phyloP scores from a whole-genome alignment of 1,284 basidiomycete genomes.

The Boletellus deceptivus region DNA sequence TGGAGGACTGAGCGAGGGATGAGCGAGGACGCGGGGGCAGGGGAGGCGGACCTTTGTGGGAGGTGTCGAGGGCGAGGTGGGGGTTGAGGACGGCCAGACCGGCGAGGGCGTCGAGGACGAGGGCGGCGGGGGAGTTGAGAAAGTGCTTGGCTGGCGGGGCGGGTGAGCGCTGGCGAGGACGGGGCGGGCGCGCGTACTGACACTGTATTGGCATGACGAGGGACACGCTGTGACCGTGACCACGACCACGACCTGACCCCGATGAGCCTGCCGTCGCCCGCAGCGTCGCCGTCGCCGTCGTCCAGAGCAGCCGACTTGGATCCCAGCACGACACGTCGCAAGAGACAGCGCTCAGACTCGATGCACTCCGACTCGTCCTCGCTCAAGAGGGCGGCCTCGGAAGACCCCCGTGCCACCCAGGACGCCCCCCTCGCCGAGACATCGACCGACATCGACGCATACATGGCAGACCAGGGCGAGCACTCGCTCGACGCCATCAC shows the following conservation, averaged over 20 bases:
- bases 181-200: too few relatives aligned
- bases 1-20: conserved; percentile 53
- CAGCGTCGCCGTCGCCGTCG: conserved; percentile 30
- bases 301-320: conserved; percentile 26
- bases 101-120: conserved; percentile 75
- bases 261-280: conserved; percentile 35
- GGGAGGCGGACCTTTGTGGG: conserved; percentile 56
- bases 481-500: conserved; percentile 30
- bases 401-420: conserved; percentile 48
- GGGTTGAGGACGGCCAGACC: conserved; percentile 76
- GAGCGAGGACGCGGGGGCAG: neutral
- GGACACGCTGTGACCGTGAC: neutral
- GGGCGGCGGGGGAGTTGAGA: conserved; percentile 61
- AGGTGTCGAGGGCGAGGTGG: conserved; percentile 61
- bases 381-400: conserved; percentile 67
- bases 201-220: too few relatives aligned
- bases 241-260: conserved; percentile 11
- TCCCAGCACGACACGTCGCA: conserved; percentile 30
- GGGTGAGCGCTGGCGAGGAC: too few relatives aligned
- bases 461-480: conserved; percentile 70
- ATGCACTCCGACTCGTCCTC: conserved; percentile 60
- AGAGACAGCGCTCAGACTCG: conserved; percentile 50
- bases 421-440: conserved; percentile 25
- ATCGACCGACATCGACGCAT: conserved; percentile 56
- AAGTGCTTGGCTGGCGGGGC: conserved; percentile 59